A percentile compares a stretch with the other conserved stretches of the same genome.
Conservation (phyloP, 768 basidiomycete genomes). For the Agrocybe pediades region DNA sequence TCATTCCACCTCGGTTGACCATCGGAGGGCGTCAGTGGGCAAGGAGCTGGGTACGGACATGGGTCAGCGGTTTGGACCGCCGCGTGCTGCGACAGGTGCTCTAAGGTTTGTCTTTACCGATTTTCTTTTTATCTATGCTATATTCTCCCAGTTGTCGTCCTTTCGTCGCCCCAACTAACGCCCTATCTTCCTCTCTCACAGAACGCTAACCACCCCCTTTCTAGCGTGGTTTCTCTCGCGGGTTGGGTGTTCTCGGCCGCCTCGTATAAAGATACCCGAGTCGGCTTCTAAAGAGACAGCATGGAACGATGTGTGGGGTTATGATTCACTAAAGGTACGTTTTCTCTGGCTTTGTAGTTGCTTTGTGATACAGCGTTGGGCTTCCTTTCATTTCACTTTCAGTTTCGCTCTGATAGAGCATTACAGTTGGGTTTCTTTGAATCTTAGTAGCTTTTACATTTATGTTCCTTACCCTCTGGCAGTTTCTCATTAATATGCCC, state of each 20-base stretch:
- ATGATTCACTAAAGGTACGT: slow-evolving; percentile 65
- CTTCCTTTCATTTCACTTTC: slow-evolving; percentile 6
- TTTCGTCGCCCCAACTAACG: no score
- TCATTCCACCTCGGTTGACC: no score
- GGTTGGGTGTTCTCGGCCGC: slow-evolving; percentile 85
- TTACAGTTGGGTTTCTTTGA: no score
- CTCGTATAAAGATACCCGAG: slow-evolving; percentile 44
- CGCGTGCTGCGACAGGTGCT: slow-evolving; percentile 95
- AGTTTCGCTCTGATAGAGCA: no score
- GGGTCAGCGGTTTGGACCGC: slow-evolving; percentile 98
- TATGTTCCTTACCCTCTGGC: no score
- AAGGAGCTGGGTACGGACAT: slow-evolving; percentile 95
- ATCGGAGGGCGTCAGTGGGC: slow-evolving; percentile 93
- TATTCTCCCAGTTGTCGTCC: no score
- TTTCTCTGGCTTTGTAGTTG: no score
- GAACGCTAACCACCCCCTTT: slow-evolving; percentile 76
- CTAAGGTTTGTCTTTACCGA: slow-evolving; percentile 80
- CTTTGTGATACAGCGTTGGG: no score
- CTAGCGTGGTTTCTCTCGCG: slow-evolving; percentile 81
- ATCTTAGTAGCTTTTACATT: no score
- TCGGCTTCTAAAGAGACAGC: slow-evolving; percentile 29
- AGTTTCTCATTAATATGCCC: no score
- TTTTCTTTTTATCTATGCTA: no score
- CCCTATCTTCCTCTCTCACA: slow-evolving; percentile 26
- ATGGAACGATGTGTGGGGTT: slow-evolving; percentile 68